These are phyloP conservation scores for Fusarium goolgardi DNA, from an alignment of 2,329 filamentous ascomycete genomes.

Conservation along the genomic window DNA sequence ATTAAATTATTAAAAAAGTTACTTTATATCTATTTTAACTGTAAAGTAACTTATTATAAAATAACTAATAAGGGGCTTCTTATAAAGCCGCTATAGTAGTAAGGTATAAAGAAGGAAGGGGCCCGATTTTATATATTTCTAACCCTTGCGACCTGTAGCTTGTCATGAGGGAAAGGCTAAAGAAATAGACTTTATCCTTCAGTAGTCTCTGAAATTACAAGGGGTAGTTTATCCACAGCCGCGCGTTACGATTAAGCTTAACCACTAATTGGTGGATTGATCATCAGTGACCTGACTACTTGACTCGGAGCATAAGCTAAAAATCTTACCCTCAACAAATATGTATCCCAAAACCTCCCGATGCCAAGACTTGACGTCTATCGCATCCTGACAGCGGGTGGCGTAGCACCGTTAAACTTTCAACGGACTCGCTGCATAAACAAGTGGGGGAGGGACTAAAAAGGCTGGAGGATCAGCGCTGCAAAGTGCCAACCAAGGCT, in stretches of 20 bases:
- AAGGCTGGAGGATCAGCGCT: conserved; percentile 1
- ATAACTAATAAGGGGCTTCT: too few species aligned
- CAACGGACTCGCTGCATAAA: not conserved
- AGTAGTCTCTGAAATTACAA: not conserved
- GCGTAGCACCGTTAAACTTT: conserved; percentile 4
- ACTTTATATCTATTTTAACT: too few species aligned
- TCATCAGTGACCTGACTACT: rapidly evolving
- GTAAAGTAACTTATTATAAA: too few species aligned
- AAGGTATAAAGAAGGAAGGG: too few species aligned
- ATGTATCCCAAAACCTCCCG: not conserved
- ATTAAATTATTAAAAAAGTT: too few species aligned
- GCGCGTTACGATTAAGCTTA: not conserved
- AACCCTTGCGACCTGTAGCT: too few species aligned
- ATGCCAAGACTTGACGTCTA: not conserved
- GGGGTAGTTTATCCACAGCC: not conserved
- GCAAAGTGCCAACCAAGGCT: not conserved
- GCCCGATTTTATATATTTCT: too few species aligned
- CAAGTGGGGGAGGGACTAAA: not conserved
- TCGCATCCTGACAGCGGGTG: not conserved
- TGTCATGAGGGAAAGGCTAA: too few species aligned
- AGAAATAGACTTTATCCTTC: not conserved
- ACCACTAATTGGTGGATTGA: not conserved
- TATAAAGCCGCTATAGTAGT: too few species aligned
- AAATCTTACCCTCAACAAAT: not conserved
- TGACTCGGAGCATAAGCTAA: not conserved